Evolutionary conservation across 2,329 filamentous ascomycete genomes (phyloP), one percentile per base, ranked within the genome.

Genomic region (Coleophoma crateriformis): DNA sequence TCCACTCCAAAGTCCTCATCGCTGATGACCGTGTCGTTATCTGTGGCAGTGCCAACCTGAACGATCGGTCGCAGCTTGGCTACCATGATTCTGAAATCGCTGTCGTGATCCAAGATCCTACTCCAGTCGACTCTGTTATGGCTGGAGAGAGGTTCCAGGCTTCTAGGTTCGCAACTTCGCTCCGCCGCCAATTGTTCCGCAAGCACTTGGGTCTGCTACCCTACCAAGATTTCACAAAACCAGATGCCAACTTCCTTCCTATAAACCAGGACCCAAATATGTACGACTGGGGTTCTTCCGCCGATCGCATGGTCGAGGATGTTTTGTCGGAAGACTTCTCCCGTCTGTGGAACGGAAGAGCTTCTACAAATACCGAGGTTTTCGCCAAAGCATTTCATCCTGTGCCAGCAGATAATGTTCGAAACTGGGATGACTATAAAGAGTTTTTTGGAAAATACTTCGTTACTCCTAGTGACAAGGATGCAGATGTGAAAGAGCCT

Each of bases 161-260:
- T 7, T 84, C 84, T 8, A 78, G 79, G 50, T 91, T 92, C 62
- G 90, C 90, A 1, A 74, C 88, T 5, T 88, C 85, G 1, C 83
- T 96, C 11, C 87, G 92, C 19, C 82, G 91, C 34, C 83, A 90
- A 64, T 81, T 96, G 54, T 96, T 89, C 82, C 83, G 91, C 58
- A 95, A 96, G 71, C 92, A 96, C 64, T 79, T 96, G 2, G 92
- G 92, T 40, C 77, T 96, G 8, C 75, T 96, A 10, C 84, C 85
- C 0, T 76, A 88, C 8, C 89, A 96, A 66, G 72, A 75, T 33
- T 82, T 85, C 59, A 87, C 85, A 52, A 71, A 68, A 3, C 76
- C 84, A 5, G 79, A 87, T 59, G 75, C 78, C 48, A 96, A 96
- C 69, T 91, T 89, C 59, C 81, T 85, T 47, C 88, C 90, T 0